Base-by-base conservation (phyloP, 306 rosid genomes). In the Elaeagnus macrophylla region DNA sequence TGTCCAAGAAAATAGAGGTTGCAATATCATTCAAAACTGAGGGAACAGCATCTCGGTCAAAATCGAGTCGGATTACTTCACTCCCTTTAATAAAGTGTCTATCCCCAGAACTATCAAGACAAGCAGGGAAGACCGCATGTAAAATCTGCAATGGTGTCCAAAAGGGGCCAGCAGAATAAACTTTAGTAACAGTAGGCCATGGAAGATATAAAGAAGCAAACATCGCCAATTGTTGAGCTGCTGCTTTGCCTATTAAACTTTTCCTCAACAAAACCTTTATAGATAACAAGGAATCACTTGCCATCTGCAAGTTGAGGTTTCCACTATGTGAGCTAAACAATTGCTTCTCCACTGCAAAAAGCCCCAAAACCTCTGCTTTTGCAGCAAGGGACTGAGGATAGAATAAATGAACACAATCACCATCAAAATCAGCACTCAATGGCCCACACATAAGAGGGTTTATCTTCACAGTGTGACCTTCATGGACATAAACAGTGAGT, bases 401-500 rank as follows among this genome's bases (percentile, higher is more conserved):
- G 65, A 87, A 91, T 15, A 91, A 47, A 57, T 91, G 99, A 45
- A 84, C 64, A 66, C 99, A 91, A 51, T 87, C 99, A 37, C 99
- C 96, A 61, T 87, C 99, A 75, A 91, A 91, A 72, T 91, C 99
- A 5, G 95, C 96, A 51, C 95, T 75, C n/a, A 87, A 71, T 14
- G 96, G 93, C 49, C 89, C 99, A 75, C 99, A 91, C 17, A 91
- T 91, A 25, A 91, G 76, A 35, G 99, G 99, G 65, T 91, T 91
- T 53, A 87, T 91, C 72, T 91, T 91, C 51, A 91, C 96, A 0
- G 86, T 85, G 50, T 91, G 83, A 50, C 82, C 99, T 35, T 91
- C 89, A 36, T 91, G 99, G 15, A 91, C 80, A 60, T 87, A 91
- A 8, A 84, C 96, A 18, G 67, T 69, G 10, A 91, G 93, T 4